Conservation (phyloP, 768 basidiomycete species). For the Termitomyces sp. region DNA sequence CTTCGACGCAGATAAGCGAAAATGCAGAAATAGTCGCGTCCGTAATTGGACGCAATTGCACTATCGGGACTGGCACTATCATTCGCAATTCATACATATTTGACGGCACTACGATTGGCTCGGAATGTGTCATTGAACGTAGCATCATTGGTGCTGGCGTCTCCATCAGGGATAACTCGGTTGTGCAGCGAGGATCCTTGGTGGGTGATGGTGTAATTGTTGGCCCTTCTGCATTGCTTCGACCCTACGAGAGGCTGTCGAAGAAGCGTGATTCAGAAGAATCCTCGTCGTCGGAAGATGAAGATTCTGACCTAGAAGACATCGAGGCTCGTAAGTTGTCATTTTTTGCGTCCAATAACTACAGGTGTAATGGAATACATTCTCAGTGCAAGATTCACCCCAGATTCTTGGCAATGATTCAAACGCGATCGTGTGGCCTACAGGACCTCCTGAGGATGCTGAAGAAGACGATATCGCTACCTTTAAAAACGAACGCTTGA, state of each 20-base stretch:
- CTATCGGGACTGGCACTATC: conserved; percentile 66
- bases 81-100: conserved; percentile 83
- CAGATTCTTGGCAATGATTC: conserved; percentile 63
- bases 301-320: conserved; percentile 66
- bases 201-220: conserved; percentile 80
- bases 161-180: conserved; percentile 63
- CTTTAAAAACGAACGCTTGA: conserved; percentile 64
- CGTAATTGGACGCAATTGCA: conserved; percentile 75
- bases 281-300: conserved; percentile 31
- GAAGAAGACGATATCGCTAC: conserved; percentile 63
- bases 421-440: conserved; percentile 84
- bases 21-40: conserved; percentile 67
- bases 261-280: conserved; percentile 39
- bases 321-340: conserved; percentile 59
- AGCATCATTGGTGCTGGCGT: conserved; percentile 83
- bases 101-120: conserved; percentile 70
- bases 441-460: conserved; percentile 58
- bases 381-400: conserved; percentile 47
- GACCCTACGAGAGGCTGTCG: conserved; percentile 75
- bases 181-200: conserved; percentile 73
- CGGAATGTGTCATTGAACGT: conserved; percentile 67
- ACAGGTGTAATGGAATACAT: conserved; percentile 3
- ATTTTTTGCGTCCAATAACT: background rate
- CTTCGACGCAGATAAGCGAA: conserved; percentile 64
- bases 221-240: conserved; percentile 67